Evolutionary conservation across 2,329 filamentous ascomycete species (phyloP), one percentile per base, ranked within the genome.

Genomic region (Xylogone sp.): DNA sequence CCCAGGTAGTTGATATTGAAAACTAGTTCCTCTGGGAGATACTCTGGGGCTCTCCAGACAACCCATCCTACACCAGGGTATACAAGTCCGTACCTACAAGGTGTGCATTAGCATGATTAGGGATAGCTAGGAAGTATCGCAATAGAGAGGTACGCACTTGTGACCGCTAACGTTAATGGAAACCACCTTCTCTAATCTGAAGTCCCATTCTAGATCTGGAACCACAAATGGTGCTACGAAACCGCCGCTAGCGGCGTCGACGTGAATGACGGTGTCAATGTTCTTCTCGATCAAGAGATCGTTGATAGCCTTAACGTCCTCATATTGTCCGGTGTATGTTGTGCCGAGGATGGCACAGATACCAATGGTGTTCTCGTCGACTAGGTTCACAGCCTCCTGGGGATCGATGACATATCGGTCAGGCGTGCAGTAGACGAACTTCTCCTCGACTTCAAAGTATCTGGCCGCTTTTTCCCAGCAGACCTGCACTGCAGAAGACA

Each of bases 1-100:
- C 93, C 93, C 5, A 97, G 86, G 73, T 97, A 97, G 79, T 97
- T 97, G 81, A 97, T 97, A 79, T 96, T 97, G 82, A 97, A 97
- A 63, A 97, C 90, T 20, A 97, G 84, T 65, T 97, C 92, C 66
- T 93, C 80, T 7, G 93, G 93, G 2, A 96, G 80, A 71, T 79
- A 94, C 68, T 94, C 86, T 47, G 89, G 82, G 39, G 84, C 82
- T 45, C 92, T 84, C 91, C 92, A 97, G 59, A 97, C 77, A 10
- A 93, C 84, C 93, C 93, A 97, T 53, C 93, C 93, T 13, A 97
- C 89, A 68, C 93, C 92, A 0, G 92, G 92, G 67, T 97, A 96
- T 46, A 95, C 78, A 19, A 83, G 74, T 16, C 85, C 84, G 61
- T 88, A 86, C 73, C 96, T 96, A 77, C 96, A 21, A 24, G n/a